A percentile compares a stretch with the other conserved stretches of the same genome.
Evolutionary conservation across 208 protist species (phyloP).

Genomic region (Leishmania tropica): DNA sequence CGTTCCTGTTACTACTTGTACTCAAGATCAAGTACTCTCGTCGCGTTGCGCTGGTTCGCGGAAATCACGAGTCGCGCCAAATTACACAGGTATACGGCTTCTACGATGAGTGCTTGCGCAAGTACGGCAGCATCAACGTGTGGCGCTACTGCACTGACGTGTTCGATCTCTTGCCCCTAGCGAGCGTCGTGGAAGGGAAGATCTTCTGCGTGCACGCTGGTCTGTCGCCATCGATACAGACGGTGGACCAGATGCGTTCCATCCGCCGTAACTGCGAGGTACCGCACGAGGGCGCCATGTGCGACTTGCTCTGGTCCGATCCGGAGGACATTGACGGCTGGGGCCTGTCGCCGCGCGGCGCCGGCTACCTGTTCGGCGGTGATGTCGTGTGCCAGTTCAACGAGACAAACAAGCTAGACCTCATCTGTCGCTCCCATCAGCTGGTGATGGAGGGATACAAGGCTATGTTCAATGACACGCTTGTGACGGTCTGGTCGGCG

Average conservation of each 20-base stretch:
- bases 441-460: conserved; percentile 97
- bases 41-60: conserved; percentile 96
- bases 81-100: conserved; percentile 99
- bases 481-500: conserved; percentile 97
- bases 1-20: conserved; percentile 97
- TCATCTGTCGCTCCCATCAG: conserved; percentile 96
- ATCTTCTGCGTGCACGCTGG: conserved; percentile 99
- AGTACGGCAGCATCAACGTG: conserved; percentile 99
- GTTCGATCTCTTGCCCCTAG: conserved; percentile 99
- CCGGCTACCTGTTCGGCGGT: conserved; percentile 99
- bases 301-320: conserved; percentile 98
- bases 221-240: conserved; percentile 97
- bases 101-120: conserved; percentile 99
- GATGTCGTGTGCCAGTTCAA: conserved; percentile 97
- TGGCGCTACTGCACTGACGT: conserved; percentile 99
- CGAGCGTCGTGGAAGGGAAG: conserved; percentile 97
- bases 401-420: conserved; percentile 92
- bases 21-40: conserved; percentile 97
- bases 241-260: conserved; percentile 95
- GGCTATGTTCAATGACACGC: conserved; percentile 93
- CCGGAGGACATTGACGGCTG: conserved; percentile 97
- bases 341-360: conserved; percentile 97
- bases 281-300: conserved; percentile 99
- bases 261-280: conserved; percentile 98
- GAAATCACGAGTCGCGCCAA: conserved; percentile 96